Evolutionary conservation across 2,329 filamentous ascomycete species (phyloP).

Genomic region (Aspergillus latus): DNA sequence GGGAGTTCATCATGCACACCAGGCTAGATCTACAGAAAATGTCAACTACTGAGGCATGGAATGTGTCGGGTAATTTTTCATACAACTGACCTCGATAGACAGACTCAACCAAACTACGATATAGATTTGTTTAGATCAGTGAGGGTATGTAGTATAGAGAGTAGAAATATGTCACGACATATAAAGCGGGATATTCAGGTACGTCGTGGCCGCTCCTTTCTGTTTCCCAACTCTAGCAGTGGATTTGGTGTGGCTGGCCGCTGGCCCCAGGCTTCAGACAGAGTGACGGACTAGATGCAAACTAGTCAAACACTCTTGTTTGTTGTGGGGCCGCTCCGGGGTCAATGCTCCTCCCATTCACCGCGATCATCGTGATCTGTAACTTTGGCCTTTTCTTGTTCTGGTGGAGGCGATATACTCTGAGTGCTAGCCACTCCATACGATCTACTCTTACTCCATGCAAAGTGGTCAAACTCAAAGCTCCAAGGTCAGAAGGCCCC

Average conservation of each 20-base stretch:
- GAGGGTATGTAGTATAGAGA: not conserved
- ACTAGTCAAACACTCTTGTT: slow-evolving; percentile 8
- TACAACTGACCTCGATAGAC: not conserved
- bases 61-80: not conserved
- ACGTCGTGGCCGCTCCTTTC: not conserved
- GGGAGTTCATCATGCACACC: too few relatives aligned
- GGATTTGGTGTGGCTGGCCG: not conserved
- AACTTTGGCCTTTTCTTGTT: too few relatives aligned
- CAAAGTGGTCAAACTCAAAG: too few relatives aligned
- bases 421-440: too few relatives aligned
- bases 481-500: too few relatives aligned
- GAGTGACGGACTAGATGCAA: not conserved
- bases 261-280: not conserved
- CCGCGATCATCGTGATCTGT: too few relatives aligned
- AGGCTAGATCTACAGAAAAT: not conserved
- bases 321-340: not conserved
- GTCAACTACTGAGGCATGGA: not conserved
- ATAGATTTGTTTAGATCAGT: not conserved
- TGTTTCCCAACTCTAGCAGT: not conserved
- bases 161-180: too few relatives aligned
- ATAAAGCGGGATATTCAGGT: too few relatives aligned
- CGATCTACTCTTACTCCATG: too few relatives aligned
- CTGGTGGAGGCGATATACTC: too few relatives aligned
- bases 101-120: not conserved
- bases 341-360: not conserved